Percentiles rank a stretch among this genome's conserved stretches.
Evolutionary conservation across 352 stramenopile genomes (phyloP).

Genomic region (Globisporangium recalcitrans): DNA sequence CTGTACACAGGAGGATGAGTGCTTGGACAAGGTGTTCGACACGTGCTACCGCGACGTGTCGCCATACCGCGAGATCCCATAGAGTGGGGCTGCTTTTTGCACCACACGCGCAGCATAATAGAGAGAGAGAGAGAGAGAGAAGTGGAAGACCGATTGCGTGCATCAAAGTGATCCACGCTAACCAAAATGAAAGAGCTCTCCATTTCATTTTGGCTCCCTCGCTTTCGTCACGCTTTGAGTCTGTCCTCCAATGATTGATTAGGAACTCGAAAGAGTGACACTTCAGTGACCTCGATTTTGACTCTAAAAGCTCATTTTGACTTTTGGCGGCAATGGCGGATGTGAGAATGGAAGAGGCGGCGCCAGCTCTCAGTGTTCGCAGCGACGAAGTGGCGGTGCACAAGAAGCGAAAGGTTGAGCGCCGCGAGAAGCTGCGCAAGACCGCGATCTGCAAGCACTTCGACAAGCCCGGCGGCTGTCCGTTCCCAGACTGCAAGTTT

Average conservation of each 20-base stretch:
- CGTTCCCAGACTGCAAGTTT: constrained; percentile 81
- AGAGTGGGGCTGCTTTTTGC: constrained; percentile 3
- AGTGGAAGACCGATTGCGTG: no score
- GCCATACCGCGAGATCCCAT: constrained; percentile 81
- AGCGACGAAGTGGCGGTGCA: not conserved
- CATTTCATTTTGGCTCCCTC: not conserved
- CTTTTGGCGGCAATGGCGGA: constrained; percentile 9
- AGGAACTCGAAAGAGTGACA: not conserved
- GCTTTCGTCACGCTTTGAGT: not conserved
- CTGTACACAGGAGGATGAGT: constrained; percentile 72
- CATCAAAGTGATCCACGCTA: no score
- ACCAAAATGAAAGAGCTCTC: not conserved
- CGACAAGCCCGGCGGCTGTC: constrained; percentile 76
- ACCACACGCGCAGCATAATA: not conserved
- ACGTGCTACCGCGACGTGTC: constrained; percentile 83
- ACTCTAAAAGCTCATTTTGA: not conserved
- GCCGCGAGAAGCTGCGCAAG: constrained; percentile 66
- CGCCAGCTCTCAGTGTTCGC: not conserved
- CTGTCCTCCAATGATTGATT: constrained; percentile 10
- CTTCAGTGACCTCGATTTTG: constrained; percentile 3
- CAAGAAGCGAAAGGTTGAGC: constrained; percentile 67
- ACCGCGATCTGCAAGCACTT: constrained; percentile 83
- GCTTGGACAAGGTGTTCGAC: constrained; percentile 80
- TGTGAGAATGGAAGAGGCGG: constrained; percentile 4
- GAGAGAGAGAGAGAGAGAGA: not conserved